phyloP scores from a whole-genome alignment of 2,329 filamentous ascomycete species.

The Fusarium haematococcum region DNA sequence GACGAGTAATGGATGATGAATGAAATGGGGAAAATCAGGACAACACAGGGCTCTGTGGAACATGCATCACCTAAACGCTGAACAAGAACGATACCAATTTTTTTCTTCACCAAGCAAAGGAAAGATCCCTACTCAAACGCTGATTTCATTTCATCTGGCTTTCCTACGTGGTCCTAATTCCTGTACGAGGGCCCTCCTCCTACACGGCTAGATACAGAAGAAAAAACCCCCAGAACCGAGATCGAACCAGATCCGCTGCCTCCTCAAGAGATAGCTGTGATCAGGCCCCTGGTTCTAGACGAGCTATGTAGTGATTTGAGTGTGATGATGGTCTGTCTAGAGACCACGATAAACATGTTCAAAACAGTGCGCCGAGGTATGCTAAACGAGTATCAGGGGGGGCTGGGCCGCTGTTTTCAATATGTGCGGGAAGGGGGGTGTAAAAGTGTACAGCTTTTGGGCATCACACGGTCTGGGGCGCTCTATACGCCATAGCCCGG shows the following conservation, averaged over 20 bases:
- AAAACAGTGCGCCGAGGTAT: conserved; percentile 51
- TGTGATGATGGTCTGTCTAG: conserved; percentile 34
- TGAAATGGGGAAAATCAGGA: not conserved
- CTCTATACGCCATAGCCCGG: conserved; percentile 51
- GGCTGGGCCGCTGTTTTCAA: conserved; percentile 31
- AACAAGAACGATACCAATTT: not conserved
- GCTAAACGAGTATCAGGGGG: conserved; percentile 44
- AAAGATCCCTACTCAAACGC: conserved; percentile 24
- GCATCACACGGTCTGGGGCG: conserved; percentile 3
- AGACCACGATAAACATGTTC: conserved; percentile 39
- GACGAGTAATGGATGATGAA: conserved; percentile 49
- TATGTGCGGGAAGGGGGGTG: conserved; percentile 29
- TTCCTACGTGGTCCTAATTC: conserved; percentile 34
- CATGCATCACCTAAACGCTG: not conserved
- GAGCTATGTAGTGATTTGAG: conserved; percentile 39
- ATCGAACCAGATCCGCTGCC: conserved; percentile 29
- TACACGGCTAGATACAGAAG: conserved; percentile 36
- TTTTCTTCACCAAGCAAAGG: conserved; percentile 3
- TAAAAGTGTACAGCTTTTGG: conserved; percentile 27
- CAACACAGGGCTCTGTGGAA: not conserved
- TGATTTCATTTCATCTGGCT: conserved; percentile 41
- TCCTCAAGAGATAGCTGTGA: conserved; percentile 27
- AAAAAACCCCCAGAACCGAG: conserved; percentile 25
- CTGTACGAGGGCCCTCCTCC: conserved; percentile 34
- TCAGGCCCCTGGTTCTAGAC: conserved; percentile 26